These are phyloP conservation scores for Suhomyces bokatorum DNA, from an alignment of 1,139 yeast genomes.

Conservation along the genomic window DNA sequence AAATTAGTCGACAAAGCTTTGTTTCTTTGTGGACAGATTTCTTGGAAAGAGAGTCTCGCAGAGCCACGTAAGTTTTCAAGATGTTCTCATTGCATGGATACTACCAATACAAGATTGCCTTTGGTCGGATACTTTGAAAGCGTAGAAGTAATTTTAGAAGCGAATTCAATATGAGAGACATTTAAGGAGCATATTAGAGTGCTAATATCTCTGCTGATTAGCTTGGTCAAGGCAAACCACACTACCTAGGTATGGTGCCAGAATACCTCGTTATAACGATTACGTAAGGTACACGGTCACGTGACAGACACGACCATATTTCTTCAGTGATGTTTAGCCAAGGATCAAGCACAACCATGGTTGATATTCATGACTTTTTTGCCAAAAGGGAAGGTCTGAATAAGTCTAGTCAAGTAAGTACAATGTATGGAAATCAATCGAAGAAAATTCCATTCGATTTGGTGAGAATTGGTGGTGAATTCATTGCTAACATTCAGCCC, in stretches of 20 bases:
- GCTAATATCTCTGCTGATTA: too few species aligned
- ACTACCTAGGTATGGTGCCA: too few species aligned
- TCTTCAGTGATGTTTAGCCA: not conserved
- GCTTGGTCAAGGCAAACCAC: too few species aligned
- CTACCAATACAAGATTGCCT: not conserved
- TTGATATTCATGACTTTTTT: constrained; percentile 4
- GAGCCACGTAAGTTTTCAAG: constrained; percentile 1
- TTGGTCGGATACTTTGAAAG: not conserved
- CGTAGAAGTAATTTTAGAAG: too few species aligned
- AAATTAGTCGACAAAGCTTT: constrained; percentile 60
- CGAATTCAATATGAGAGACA: too few species aligned
- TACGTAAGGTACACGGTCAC: not conserved
- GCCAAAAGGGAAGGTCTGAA: not conserved
- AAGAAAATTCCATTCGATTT: not conserved
- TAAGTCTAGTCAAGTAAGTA: not conserved
- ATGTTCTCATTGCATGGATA: not conserved
- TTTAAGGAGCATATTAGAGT: too few species aligned
- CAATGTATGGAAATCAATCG: not conserved
- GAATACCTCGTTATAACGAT: too few species aligned
- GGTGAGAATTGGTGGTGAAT: not conserved
- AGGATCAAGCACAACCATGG: not conserved
- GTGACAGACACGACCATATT: constrained; percentile 3
- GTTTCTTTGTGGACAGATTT: constrained; percentile 89
- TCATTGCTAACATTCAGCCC: not conserved
- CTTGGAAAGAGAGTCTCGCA: constrained; percentile 67